phyloP scores from a whole-genome alignment of 768 basidiomycete species.

The Rhizopogon vulgaris region DNA sequence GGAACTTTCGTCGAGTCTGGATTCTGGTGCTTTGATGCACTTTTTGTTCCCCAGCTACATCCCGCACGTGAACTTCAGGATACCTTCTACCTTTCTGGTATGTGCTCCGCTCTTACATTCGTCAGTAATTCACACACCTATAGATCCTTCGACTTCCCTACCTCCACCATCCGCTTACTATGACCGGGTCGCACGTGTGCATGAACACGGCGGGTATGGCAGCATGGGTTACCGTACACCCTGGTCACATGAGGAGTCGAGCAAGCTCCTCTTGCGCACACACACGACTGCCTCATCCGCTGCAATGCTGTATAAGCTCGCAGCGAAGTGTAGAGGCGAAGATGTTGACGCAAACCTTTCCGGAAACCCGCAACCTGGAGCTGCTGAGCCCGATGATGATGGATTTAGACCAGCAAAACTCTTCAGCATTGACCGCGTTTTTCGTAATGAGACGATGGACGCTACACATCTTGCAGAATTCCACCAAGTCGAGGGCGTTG shows the following conservation, averaged over 20 bases:
- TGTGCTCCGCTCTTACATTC: conserved; percentile 4
- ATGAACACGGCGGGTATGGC: conserved; percentile 83
- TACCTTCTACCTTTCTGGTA: conserved; percentile 96
- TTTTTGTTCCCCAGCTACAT: conserved; percentile 98
- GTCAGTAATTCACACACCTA: not conserved
- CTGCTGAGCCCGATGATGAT: conserved; percentile 32
- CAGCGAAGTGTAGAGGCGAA: conserved; percentile 74
- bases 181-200: conserved; percentile 73
- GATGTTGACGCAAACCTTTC: conserved; percentile 18
- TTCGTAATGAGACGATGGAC: conserved; percentile 98
- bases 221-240: conserved; percentile 97
- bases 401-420: conserved; percentile 90
- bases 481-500: conserved; percentile 99
- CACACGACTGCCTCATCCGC: conserved; percentile 96
- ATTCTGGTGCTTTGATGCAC: conserved; percentile 98
- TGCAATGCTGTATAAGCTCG: conserved; percentile 90
- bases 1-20: conserved; percentile 93
- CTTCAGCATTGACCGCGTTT: conserved; percentile 97
- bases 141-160: conserved; percentile 76
- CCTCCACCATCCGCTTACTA: conserved; percentile 80
- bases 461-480: conserved; percentile 98
- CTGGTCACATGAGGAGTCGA: conserved; percentile 89
- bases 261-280: conserved; percentile 87
- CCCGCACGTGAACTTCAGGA: conserved; percentile 97
- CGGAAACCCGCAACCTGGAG: conserved; percentile 13